A percentile compares a stretch with the other conserved stretches of the same genome.
Conservation (phyloP, 2,329 filamentous ascomycete species). For the Neonectria magnoliae region DNA sequence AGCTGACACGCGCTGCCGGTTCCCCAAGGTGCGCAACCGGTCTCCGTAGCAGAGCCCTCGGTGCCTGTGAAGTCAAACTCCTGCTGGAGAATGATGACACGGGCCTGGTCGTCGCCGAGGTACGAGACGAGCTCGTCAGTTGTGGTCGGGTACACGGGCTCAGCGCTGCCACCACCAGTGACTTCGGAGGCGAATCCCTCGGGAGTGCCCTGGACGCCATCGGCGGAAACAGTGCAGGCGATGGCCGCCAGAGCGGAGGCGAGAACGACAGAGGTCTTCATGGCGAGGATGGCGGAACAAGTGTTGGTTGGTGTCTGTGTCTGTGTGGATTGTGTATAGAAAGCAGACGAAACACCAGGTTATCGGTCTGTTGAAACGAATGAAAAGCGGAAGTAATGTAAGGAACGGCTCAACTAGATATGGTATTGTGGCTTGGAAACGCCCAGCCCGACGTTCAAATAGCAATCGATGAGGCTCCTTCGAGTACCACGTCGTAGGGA, state of each 20-base stretch:
- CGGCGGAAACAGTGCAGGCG: background rate
- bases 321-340: background rate
- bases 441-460: background rate
- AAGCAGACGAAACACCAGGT: slow-evolving; percentile 5
- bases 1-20: slow-evolving; percentile 62
- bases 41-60: slow-evolving; percentile 60
- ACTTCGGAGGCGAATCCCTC: slow-evolving; percentile 60
- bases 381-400: background rate
- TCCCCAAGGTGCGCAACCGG: slow-evolving; percentile 66
- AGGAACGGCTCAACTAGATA: background rate
- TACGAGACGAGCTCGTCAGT: slow-evolving; percentile 66
- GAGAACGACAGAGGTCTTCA: slow-evolving; percentile 1
- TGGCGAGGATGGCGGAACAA: background rate
- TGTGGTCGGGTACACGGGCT: slow-evolving; percentile 61
- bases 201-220: slow-evolving; percentile 47
- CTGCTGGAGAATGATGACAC: slow-evolving; percentile 67
- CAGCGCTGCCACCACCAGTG: slow-evolving; percentile 68
- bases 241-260: background rate
- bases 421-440: background rate
- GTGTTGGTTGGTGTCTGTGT: background rate
- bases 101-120: slow-evolving; percentile 60
- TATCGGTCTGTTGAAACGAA: background rate
- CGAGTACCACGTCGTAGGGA: background rate
- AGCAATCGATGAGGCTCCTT: background rate
- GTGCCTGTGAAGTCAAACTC: slow-evolving; percentile 63